phyloP scores from a whole-genome alignment of 352 stramenopile species.

The Blastocystis sp. region DNA sequence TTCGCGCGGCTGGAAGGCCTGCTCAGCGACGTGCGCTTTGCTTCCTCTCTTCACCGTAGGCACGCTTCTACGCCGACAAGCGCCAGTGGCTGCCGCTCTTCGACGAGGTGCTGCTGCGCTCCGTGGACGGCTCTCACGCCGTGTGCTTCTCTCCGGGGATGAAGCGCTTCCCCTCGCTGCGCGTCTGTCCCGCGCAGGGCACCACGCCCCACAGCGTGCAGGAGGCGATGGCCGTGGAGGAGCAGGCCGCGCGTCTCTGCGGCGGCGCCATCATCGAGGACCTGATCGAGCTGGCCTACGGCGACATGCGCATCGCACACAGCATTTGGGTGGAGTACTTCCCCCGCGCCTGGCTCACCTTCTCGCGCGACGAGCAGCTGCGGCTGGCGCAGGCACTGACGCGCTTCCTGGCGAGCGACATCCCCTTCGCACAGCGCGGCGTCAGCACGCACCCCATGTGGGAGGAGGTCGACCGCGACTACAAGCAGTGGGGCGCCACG shows the following conservation, averaged over 20 bases:
- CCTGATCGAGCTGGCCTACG: constrained; percentile 52
- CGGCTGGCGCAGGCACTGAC: background rate
- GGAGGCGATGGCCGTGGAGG: background rate
- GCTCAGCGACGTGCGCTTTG: background rate
- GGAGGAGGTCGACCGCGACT: constrained; percentile 53
- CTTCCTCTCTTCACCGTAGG: background rate
- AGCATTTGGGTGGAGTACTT: constrained; percentile 45
- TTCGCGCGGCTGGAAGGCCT: background rate
- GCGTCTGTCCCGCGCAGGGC: background rate
- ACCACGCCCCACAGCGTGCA: background rate
- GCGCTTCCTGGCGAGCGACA: constrained; percentile 21
- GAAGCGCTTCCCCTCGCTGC: background rate
- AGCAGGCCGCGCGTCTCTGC: background rate
- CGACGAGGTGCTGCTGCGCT: background rate
- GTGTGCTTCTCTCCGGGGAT: background rate
- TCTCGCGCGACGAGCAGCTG: constrained; percentile 6
- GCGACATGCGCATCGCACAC: constrained; percentile 34
- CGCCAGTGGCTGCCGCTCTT: constrained; percentile 39
- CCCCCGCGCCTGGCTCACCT: constrained; percentile 27
- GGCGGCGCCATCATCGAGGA: background rate
- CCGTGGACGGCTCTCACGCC: background rate
- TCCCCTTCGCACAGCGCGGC: background rate
- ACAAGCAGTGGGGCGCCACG: constrained; percentile 47
- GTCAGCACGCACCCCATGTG: background rate
- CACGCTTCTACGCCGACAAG: background rate